Base-by-base conservation (phyloP, 2,329 filamentous ascomycete genomes). In the Helotiales sp. region DNA sequence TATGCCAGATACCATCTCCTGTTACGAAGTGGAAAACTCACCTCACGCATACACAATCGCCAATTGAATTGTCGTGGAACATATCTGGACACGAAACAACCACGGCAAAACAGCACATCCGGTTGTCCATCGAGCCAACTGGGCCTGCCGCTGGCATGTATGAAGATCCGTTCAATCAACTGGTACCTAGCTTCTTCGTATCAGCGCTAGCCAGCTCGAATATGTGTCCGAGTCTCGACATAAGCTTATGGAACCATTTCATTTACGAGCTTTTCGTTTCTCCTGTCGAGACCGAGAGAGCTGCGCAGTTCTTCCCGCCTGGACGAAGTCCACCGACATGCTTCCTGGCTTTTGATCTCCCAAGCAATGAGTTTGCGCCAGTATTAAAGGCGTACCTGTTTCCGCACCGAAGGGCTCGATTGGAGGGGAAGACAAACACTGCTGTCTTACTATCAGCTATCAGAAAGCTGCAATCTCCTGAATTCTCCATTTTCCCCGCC, bases 331-430 rank as follows among this genome's bases (percentile, higher is more conserved):
- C 49, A 2, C 55, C 55, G 24, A 57, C 55, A 13, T 57, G 55
- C 42, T 57, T 57, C 30, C 29, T 57, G 13, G 55, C 55, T 19
- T 57, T 57, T 17, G 49, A 53, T 49, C 25, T 57, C 4, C 40
- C 48, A 1, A 17, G 4, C 10, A 22, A 29, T 7, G 17, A 42
- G n/a, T 57, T 49, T 33, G 30, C 30, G n/a, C 38, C 31, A 25
- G 42, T 53, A 13, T 10, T 57, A 17, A 57, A 53, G 33, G 30
- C 52, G 15, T 55, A 49, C 42, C 44, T 55, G 15, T 55, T 55
- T 29, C 52, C 52, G 12, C 52, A 54, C 17, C 25, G 31, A n/a
- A 17, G 44, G 29, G 52, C 52, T 12, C 10, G 49, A 9, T 36
- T 53, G 7, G 36, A 34, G 3, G 34, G 50, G 2, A 38, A 44